These are phyloP conservation scores for Pachysandra terminalis DNA, from an alignment of 164 flowering plant species.

Conservation along the genomic window DNA sequence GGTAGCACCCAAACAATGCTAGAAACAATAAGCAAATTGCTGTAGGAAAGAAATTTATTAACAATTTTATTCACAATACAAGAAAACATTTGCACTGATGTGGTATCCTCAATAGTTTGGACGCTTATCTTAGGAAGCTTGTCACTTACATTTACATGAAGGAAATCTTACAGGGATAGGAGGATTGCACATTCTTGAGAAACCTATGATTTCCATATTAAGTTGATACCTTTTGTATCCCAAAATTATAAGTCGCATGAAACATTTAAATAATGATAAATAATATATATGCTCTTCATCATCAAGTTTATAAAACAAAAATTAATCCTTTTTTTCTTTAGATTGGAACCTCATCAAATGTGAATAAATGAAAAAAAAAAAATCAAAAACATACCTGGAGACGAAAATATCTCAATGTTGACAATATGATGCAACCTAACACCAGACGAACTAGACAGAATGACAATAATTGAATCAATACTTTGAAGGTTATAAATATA, in stretches of 20 bases:
- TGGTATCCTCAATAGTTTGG: too few relatives aligned
- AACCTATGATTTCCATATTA: too few relatives aligned
- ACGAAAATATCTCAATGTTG: conserved; percentile 65
- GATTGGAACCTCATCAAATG: not conserved
- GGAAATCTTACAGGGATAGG: too few relatives aligned
- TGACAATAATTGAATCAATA: not conserved
- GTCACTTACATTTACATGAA: too few relatives aligned
- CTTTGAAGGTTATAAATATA: not conserved
- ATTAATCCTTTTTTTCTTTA: not conserved
- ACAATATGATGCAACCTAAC: conserved; percentile 60
- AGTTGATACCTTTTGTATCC: too few relatives aligned
- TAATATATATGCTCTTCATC: not conserved
- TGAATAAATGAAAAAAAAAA: not conserved
- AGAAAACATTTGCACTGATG: too few relatives aligned
- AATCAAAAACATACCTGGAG: conserved; percentile 47
- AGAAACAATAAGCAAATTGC: too few relatives aligned
- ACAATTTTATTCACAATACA: too few relatives aligned
- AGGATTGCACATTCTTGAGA: too few relatives aligned
- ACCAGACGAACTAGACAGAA: conserved; percentile 64
- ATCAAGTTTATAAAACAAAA: not conserved
- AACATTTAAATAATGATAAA: not conserved
- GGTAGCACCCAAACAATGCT: too few relatives aligned
- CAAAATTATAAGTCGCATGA: not conserved
- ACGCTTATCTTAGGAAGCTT: too few relatives aligned
- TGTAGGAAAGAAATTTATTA: too few relatives aligned